Evolutionary conservation across 306 rosid genomes (phyloP), one percentile per base, ranked within the genome.

Genomic region (Cicer judaicum): DNA sequence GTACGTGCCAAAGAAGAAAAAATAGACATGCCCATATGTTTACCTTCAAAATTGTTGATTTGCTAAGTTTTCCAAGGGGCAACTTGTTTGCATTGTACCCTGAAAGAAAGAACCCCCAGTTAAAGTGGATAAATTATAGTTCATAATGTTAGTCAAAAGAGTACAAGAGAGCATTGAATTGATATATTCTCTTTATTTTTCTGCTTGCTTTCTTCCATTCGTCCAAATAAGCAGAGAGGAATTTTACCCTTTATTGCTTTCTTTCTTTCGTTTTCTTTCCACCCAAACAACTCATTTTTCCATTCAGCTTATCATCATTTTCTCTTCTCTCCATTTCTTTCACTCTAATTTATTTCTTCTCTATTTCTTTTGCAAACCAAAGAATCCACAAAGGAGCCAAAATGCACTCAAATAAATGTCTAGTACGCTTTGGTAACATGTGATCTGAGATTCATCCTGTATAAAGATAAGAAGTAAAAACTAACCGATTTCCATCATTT

Each of bases 401-500:
- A 64, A 68, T 15, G 57, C 54, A 81, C 48, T 46, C 44, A 77
- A 70, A 38, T 47, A 39, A 81, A 57, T 76, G 12, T 43, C 42
- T 53, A 19, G 39, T 68, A 61, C 67, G 42, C 63, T 80, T 72
- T 76, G 55, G 70, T 66, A 82, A 50, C 69, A 70, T 75, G 64
- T 72, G 80, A 83, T 36, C 3, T 8, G 44, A 48, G 69, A 54
- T 71, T 64, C 65, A 72, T 73, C 60, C 10, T 11, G 19, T 7
- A 70, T 48, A 57, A 40, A 76, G 34, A 38, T 59, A 62, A 80
- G 53, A 50, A 64, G 65, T 41, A 55, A 29, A 68, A 44, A 74
- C 57, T 64, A 72, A 94, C 99, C 99, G 82, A 94, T 94, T 92
- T 94, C 96, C 97, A 94, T 91, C 99, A 94, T 94, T 54, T 92